A percentile compares a stretch with the other conserved stretches of the same genome.
Evolutionary conservation across 768 basidiomycete species (phyloP).

Genomic region (Pleurotus eryngii): DNA sequence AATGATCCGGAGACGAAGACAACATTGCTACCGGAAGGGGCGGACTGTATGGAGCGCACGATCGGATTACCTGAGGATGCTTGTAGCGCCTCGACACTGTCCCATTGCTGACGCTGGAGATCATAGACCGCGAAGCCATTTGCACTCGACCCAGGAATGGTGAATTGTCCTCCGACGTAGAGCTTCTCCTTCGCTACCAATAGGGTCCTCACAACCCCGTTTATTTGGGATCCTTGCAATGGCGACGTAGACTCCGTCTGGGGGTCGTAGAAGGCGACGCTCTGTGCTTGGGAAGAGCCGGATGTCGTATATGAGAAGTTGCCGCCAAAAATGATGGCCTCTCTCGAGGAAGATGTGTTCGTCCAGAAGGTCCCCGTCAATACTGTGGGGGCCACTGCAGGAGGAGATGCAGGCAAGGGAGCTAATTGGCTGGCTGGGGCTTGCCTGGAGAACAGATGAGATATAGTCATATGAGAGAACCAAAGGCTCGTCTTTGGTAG

Average conservation of each 20-base stretch:
- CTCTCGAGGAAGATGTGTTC: conserved; percentile 61
- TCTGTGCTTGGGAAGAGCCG: conserved; percentile 40
- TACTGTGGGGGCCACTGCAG: conserved; percentile 73
- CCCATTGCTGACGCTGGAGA: conserved; percentile 62
- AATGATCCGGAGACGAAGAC: conserved; percentile 91
- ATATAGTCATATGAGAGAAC: conserved; percentile 45
- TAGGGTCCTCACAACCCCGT: conserved; percentile 76
- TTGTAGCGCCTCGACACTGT: conserved; percentile 60
- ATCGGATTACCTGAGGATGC: conserved; percentile 51
- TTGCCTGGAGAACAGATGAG: conserved; percentile 52
- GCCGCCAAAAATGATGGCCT: conserved; percentile 81
- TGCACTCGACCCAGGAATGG: conserved; percentile 47
- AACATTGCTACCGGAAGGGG: conserved; percentile 53
- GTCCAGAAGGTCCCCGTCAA: conserved; percentile 89
- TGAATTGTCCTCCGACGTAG: conserved; percentile 86
- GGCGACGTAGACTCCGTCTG: conserved; percentile 44
- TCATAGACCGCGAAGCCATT: conserved; percentile 83
- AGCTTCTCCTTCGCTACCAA: conserved; percentile 67
- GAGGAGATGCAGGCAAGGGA: conserved; percentile 51
- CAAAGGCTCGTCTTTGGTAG: conserved; percentile 38
- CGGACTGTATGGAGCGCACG: conserved; percentile 68
- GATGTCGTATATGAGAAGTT: conserved; percentile 69
- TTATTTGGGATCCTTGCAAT: conserved; percentile 58
- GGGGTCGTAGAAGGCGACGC: conserved; percentile 71
- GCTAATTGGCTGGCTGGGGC: conserved; percentile 34